Conservation (phyloP, 352 stramenopile genomes). For the Pythium insidiosum region DNA sequence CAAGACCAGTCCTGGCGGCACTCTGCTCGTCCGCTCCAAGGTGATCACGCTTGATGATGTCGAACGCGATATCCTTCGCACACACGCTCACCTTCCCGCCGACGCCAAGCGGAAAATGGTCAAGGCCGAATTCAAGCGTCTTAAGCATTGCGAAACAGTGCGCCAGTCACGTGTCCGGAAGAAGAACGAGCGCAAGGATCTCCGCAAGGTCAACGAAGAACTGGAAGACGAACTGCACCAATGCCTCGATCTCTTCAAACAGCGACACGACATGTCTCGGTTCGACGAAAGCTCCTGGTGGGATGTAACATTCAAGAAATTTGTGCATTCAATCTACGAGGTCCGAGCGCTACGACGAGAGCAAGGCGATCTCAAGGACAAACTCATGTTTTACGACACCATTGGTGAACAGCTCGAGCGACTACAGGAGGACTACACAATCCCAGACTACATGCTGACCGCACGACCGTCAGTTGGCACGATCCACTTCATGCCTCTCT, state of each 20-base stretch:
- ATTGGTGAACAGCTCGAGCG: slow-evolving; percentile 66
- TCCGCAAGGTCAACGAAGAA: slow-evolving; percentile 48
- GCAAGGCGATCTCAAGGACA: slow-evolving; percentile 34
- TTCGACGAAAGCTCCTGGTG: slow-evolving; percentile 40
- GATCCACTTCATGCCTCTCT: slow-evolving; percentile 50
- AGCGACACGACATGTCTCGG: slow-evolving; percentile 31
- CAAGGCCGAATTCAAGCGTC: slow-evolving; percentile 61
- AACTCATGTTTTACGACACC: slow-evolving; percentile 48
- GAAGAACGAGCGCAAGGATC: slow-evolving; percentile 50
- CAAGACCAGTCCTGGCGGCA: no score
- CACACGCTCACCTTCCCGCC: slow-evolving; percentile 28
- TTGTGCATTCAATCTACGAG: slow-evolving; percentile 70
- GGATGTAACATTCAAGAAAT: slow-evolving; percentile 54
- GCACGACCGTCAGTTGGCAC: slow-evolving; percentile 37
- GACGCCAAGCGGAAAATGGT: slow-evolving; percentile 42
- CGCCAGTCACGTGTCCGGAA: slow-evolving; percentile 73
- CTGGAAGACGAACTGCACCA: slow-evolving; percentile 37
- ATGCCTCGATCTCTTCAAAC: slow-evolving; percentile 10
- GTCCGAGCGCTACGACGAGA: slow-evolving; percentile 41
- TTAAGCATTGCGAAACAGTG: slow-evolving; percentile 76
- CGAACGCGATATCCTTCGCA: slow-evolving; percentile 37
- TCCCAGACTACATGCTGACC: slow-evolving; percentile 26
- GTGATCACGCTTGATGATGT: slow-evolving; percentile 52
- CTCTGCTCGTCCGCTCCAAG: slow-evolving; percentile 1
- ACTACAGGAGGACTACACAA: slow-evolving; percentile 50